These are phyloP conservation scores for Aspergillus alliaceus DNA, from an alignment of 2,329 filamentous ascomycete genomes.

Conservation along the genomic window DNA sequence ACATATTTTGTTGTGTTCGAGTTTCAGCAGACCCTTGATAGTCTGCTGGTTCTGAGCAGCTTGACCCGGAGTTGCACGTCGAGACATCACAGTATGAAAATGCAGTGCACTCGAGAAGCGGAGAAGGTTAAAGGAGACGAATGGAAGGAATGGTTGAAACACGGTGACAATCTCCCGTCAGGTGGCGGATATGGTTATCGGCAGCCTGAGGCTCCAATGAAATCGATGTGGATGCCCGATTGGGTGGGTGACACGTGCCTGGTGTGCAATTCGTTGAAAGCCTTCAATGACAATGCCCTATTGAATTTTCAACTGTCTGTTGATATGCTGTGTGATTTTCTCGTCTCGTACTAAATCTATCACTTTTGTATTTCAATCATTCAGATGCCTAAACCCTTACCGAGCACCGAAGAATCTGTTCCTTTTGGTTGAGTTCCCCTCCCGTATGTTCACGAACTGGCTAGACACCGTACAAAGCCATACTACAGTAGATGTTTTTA, in stretches of 20 bases:
- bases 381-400: no score
- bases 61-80: conserved; percentile 71
- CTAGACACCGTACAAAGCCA: no score
- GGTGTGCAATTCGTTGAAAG: conserved; percentile 18
- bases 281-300: not conserved
- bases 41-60: conserved; percentile 91
- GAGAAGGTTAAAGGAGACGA: conserved; percentile 8
- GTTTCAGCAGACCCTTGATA: conserved; percentile 90
- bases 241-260: conserved; percentile 24
- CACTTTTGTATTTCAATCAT: no score
- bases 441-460: no score
- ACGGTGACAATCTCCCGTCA: conserved; percentile 3
- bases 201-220: conserved; percentile 10
- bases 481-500: no score
- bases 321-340: no score
- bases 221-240: conserved; percentile 14
- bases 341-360: no score
- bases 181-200: conserved; percentile 6
- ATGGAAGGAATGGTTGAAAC: conserved; percentile 10
- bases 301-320: no score
- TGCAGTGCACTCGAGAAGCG: conserved; percentile 10
- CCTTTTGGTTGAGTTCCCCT: no score
- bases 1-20: conserved; percentile 94
- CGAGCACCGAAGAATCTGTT: no score
- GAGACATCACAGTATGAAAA: conserved; percentile 34